These are phyloP conservation scores for Ehretia macrophylla DNA, from an alignment of 257 asterid species.

Conservation along the genomic window DNA sequence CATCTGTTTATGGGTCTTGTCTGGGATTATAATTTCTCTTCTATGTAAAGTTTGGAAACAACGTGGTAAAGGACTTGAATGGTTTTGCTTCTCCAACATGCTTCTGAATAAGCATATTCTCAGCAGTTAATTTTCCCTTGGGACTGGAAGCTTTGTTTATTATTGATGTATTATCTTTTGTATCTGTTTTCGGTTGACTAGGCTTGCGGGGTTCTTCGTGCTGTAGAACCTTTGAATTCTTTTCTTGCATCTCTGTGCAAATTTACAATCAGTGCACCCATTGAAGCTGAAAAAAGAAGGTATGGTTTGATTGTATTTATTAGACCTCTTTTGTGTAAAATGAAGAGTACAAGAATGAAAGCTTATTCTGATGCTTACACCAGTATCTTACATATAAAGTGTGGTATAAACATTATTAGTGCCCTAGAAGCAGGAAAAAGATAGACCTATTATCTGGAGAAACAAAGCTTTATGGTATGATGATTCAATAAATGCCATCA, in stretches of 20 bases:
- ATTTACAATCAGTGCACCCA: slow-evolving; percentile 82
- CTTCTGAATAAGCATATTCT: background rate
- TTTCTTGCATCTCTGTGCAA: slow-evolving; percentile 98
- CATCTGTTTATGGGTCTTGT: slow-evolving; percentile 7
- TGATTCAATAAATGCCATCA: too few species aligned
- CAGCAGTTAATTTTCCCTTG: too few species aligned
- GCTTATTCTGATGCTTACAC: background rate
- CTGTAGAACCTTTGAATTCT: slow-evolving; percentile 93
- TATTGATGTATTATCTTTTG: background rate
- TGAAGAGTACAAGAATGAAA: background rate
- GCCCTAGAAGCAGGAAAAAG: too few species aligned
- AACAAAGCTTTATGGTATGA: too few species aligned
- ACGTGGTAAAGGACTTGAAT: background rate
- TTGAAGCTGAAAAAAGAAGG: slow-evolving; percentile 86
- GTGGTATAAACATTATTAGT: too few species aligned
- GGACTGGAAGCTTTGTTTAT: too few species aligned
- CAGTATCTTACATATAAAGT: too few species aligned
- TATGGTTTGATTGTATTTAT: slow-evolving; percentile 18
- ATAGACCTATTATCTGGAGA: too few species aligned
- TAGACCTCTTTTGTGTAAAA: background rate
- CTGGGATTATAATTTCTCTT: too few species aligned
- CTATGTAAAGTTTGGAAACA: background rate
- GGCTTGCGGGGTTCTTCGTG: slow-evolving; percentile 98
- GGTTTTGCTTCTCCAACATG: background rate
- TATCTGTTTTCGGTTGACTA: slow-evolving; percentile 24